Base-by-base conservation (phyloP, 805 yeast genomes). In the Pichia paraexigua region DNA sequence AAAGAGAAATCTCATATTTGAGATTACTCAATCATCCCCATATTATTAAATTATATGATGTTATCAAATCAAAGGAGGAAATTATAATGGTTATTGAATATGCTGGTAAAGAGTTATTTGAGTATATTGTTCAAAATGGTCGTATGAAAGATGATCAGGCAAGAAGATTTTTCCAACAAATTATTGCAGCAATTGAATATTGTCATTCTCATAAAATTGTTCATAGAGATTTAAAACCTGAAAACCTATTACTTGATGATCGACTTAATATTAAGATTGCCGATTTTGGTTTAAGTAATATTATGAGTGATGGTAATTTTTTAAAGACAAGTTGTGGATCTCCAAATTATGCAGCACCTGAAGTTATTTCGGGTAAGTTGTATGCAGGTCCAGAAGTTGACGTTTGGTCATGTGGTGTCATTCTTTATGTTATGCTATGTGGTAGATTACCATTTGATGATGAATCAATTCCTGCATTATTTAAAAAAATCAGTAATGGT, bases 341-440 rank as follows among this genome's bases (percentile, higher is more conserved):
- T 9, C 98, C 98, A 51, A 92, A 92, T 65, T 91, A 91, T 67
- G 97, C 98, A 7, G 97, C 98, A 0, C 98, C 98, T 1, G 98
- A 91, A 69, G 97, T 91, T 28, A 91, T 91, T 52, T 82, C 91
- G 55, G 97, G 97, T 37, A 89, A 92, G 65, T 75, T 92, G 49
- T 92, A 91, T 61, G 98, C 97, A 2, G 98, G 98, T 11, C 97
- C 98, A 3, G 97, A 92, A 69, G 97, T 92, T 46, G 98, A 91
- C 67, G 97, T 91, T 50, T 91, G 98, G 98, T 86, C 95, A 0
- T 87, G 96, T 63, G 98, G 98, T 61, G 97, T 92, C 41, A 90
- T 92, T 46, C 73, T 91, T 50, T 92, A 91, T 60, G 98, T 91
- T 49, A 91, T 91, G 97, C 75, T 92, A 48, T 91, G 97, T 69